Conservation (phyloP, 2,329 filamentous ascomycete species). For the Leptographium galeiforme region DNA sequence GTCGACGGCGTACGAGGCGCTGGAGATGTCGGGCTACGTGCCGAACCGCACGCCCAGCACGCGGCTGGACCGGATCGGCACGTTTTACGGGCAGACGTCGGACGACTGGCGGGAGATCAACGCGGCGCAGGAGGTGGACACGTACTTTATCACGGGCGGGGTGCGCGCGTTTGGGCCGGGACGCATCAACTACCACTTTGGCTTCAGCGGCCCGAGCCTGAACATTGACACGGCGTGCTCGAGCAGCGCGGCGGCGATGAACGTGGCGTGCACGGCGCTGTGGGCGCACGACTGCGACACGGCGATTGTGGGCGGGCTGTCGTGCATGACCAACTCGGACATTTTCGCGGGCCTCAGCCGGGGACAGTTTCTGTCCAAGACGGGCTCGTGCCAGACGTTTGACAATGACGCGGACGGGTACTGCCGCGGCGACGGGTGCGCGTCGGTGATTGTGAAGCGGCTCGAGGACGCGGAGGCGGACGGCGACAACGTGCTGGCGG, state of each 20-base stretch:
- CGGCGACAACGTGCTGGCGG: constrained; percentile 63
- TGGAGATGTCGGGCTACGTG: constrained; percentile 70
- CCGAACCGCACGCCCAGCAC: constrained; percentile 62
- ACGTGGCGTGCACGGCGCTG: constrained; percentile 58
- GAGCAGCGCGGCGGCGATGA: constrained; percentile 58
- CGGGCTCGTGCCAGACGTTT: constrained; percentile 66
- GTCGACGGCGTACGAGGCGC: constrained; percentile 64
- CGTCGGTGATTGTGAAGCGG: constrained; percentile 63
- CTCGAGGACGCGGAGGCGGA: constrained; percentile 66
- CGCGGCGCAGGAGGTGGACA: constrained; percentile 55
- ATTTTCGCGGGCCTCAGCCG: constrained; percentile 64
- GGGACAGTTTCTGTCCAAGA: constrained; percentile 67
- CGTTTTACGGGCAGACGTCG: constrained; percentile 62
- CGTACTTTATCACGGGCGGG: constrained; percentile 32
- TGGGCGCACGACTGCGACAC: constrained; percentile 70
- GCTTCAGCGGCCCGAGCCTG: constrained; percentile 59
- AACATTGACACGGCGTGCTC: constrained; percentile 70
- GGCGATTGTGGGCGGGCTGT: constrained; percentile 65
- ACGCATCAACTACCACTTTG: constrained; percentile 64
- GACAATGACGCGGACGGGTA: constrained; percentile 73
- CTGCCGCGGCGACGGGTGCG: constrained; percentile 64
- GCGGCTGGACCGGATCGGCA: constrained; percentile 48
- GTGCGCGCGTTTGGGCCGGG: constrained; percentile 32
- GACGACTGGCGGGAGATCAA: constrained; percentile 71
- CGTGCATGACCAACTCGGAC: constrained; percentile 68